Conservation (phyloP, 805 yeast species). For the Ascoidea tarda region DNA sequence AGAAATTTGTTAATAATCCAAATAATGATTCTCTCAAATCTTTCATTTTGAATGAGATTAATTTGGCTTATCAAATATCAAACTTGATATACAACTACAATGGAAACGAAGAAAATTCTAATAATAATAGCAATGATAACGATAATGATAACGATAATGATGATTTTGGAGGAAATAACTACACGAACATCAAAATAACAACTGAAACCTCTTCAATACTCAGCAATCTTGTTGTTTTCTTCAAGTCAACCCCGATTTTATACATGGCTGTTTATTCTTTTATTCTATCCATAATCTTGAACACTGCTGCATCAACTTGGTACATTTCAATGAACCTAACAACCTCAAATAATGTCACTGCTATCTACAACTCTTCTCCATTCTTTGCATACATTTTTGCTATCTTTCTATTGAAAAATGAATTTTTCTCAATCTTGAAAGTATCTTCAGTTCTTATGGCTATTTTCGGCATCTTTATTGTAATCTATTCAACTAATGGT, state of each 20-base stretch:
- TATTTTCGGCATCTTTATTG: conserved; percentile 59
- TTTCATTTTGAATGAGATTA: background rate
- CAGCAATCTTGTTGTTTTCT: background rate
- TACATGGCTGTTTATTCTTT: conserved; percentile 31
- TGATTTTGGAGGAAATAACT: background rate
- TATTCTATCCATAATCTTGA: conserved; percentile 40
- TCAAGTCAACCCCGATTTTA: conserved; percentile 20
- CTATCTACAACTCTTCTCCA: conserved; percentile 82
- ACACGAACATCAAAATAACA: background rate
- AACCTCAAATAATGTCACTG: conserved; percentile 77
- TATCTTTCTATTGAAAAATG: conserved; percentile 49
- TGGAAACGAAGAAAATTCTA: background rate
- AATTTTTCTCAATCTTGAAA: conserved; percentile 48
- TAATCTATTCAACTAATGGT: conserved; percentile 42
- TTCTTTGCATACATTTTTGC: conserved; percentile 81
- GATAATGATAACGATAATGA: background rate
- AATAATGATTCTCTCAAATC: background rate
- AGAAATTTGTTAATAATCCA: conserved; percentile 7
- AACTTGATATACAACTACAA: background rate
- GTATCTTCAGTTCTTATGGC: conserved; percentile 58
- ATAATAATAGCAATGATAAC: background rate
- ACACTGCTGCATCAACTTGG: conserved; percentile 75
- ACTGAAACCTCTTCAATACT: background rate
- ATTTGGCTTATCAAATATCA: background rate
- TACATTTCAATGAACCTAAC: conserved; percentile 71